phyloP scores from a whole-genome alignment of 495 filamentous ascomycete genomes.

The Penicillium nucicola region DNA sequence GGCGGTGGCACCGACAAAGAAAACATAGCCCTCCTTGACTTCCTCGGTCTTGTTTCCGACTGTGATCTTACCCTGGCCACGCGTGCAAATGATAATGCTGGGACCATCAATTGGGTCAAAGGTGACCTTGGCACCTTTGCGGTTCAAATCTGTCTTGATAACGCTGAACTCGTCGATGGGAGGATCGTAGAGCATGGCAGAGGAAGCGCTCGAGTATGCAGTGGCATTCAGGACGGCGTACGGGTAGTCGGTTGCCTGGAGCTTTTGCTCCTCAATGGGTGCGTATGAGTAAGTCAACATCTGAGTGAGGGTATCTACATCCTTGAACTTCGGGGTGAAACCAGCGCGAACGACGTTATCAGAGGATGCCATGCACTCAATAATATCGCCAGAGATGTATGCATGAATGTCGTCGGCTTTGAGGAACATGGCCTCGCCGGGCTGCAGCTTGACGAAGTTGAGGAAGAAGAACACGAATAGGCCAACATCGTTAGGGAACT shows the following conservation, averaged over 20 bases:
- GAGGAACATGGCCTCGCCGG: slow-evolving; percentile 94
- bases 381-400: slow-evolving; percentile 92
- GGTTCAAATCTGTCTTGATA: slow-evolving; percentile 71
- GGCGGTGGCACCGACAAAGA: slow-evolving; percentile 89
- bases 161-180: slow-evolving; percentile 97
- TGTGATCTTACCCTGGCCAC: slow-evolving; percentile 73
- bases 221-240: slow-evolving; percentile 73
- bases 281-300: slow-evolving; percentile 96
- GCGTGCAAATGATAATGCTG: slow-evolving; percentile 87
- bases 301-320: slow-evolving; percentile 81
- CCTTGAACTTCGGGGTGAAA: slow-evolving; percentile 98
- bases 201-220: slow-evolving; percentile 72
- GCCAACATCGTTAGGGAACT: slow-evolving; percentile 76
- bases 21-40: slow-evolving; percentile 78
- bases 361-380: slow-evolving; percentile 97
- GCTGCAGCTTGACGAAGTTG: slow-evolving; percentile 74
- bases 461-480: slow-evolving; percentile 78
- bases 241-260: slow-evolving; percentile 77
- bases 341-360: slow-evolving; percentile 98
- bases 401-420: slow-evolving; percentile 96
- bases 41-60: slow-evolving; percentile 76
- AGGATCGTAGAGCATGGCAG: slow-evolving; percentile 77
- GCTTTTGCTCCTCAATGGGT: slow-evolving; percentile 91
- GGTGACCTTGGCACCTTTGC: slow-evolving; percentile 70
- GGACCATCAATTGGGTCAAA: slow-evolving; percentile 87